Base-by-base conservation (phyloP, 2,329 filamentous ascomycete genomes). In the Claviceps monticola region DNA sequence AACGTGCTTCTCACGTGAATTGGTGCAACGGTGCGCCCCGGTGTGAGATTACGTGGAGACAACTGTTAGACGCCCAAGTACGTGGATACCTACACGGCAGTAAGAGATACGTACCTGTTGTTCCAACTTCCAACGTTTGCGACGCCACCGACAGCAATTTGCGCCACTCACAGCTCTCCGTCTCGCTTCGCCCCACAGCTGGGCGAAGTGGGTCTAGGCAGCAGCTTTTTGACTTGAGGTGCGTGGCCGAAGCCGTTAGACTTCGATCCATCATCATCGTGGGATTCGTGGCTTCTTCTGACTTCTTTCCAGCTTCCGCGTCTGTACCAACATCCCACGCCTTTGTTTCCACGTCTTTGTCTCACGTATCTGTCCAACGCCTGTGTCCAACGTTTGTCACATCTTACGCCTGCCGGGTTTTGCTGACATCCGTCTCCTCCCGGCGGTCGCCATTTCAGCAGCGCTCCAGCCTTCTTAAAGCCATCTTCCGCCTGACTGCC, bases 121-220 rank as follows among this genome's bases (percentile, higher is more conserved):
- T 34, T 34, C 9, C 29, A 11, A 34, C 29, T 21, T 21, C 21
- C 21, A 21, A 21, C 21, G 21, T 21, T 34, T 11, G 29, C 29
- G 29, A 4, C 29, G 29, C 29, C 29, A 34, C 29, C 29, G 29
- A 34, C 29, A 34, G 29, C 29, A 34, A 9, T 34, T 4, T 34
- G 4, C 29, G 29, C 41, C 41, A 43, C 41, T 23, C 17, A 21
- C 13, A 41, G 34, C 51, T 34, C 41, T 38, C 38, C 14, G 4
- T 39, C 14, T 6, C 38, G 19, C 23, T 23, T 38, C 11, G 23
- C 50, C 44, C 9, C 16, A 9, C 34, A 3, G 7, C 50, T 54
- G 43, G 19, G 55, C 17, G 3, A 37, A 23, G 44, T 34, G 43
- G 19, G 8, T 56, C 53, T 47, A 59, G 58, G 58, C 58, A 60